Conservation (phyloP, 805 yeast species). For the Candida jianshihensis region DNA sequence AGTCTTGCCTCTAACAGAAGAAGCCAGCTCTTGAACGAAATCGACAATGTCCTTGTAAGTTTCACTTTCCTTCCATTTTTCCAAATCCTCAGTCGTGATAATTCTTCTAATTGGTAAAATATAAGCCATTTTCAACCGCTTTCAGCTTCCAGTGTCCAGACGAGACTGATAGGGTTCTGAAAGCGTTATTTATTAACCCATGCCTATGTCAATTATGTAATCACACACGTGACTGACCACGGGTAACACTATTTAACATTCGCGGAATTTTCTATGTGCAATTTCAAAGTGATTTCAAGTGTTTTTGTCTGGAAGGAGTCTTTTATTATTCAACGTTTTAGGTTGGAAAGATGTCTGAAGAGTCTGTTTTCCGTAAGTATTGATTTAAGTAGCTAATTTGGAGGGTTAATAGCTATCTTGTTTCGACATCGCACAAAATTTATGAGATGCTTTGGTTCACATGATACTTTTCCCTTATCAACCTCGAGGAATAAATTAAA, state of each 20-base stretch:
- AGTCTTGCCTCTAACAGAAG: slow-evolving; percentile 54
- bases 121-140: not conserved
- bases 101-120: slow-evolving; percentile 39
- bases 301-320: no score
- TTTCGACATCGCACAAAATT: no score
- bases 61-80: slow-evolving; percentile 45
- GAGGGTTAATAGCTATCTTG: not conserved
- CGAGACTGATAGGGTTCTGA: no score
- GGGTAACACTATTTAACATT: no score
- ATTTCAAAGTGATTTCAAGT: not conserved
- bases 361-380: slow-evolving; percentile 35
- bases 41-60: slow-evolving; percentile 43
- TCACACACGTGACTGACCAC: no score
- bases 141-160: no score
- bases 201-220: no score
- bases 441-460: no score
- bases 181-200: no score
- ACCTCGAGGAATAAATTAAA: not conserved
- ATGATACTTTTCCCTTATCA: no score
- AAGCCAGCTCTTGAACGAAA: slow-evolving; percentile 54
- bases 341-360: slow-evolving; percentile 23
- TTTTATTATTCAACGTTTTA: no score
- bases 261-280: no score
- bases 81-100: slow-evolving; percentile 51
- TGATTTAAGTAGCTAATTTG: not conserved